Evolutionary conservation across 345 rosid species (phyloP), one percentile per base, ranked within the genome.

Genomic region (Lenwebbia sp.): DNA sequence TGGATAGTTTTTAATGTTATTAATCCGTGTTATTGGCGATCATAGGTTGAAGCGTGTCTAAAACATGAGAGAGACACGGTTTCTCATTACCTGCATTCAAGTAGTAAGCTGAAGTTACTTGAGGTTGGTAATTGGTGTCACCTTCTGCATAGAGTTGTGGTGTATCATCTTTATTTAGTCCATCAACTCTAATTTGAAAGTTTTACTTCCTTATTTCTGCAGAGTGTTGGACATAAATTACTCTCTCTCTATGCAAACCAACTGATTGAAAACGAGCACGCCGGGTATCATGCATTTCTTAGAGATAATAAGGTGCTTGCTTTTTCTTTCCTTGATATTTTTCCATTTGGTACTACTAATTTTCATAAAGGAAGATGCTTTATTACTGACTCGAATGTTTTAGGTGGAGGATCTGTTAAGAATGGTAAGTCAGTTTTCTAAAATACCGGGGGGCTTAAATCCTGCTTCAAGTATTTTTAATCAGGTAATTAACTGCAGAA

Each of bases 331-430:
- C 82, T 25, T 14, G 62, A 12, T 41, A 54, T n/a, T 13, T 82
- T 82, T 25, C 44, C 50, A 5, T 88, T 84, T 78, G 51, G n/a
- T 55, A 13, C 83, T 58, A 82, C 86, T 78, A 55, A 21, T 70
- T 51, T 19, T n/a, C 10, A 28, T 23, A 25, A 50, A 50, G 54
- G 54, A 87, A 14, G 52, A 82, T 21, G 75, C 54, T 53, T 51
- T 50, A 49, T 76, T 60, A 25, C 62, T 83, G 52, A 55, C 57
- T 51, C 14, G 65, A 37, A 14, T 84, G 30, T 26, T 50, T 82
- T 88, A 94, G 94, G 93, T 92, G 60, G 97, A 94, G 62, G 97
- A 94, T 88, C 90, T 93, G 87, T 94, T 95, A 17, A 92, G 97
- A 86, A 93, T 94, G 94, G 93, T 89, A 86, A 90, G 95, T 88